Evolutionary conservation across 768 basidiomycete species (phyloP).

Genomic region (Termitomyces eurrhizus): DNA sequence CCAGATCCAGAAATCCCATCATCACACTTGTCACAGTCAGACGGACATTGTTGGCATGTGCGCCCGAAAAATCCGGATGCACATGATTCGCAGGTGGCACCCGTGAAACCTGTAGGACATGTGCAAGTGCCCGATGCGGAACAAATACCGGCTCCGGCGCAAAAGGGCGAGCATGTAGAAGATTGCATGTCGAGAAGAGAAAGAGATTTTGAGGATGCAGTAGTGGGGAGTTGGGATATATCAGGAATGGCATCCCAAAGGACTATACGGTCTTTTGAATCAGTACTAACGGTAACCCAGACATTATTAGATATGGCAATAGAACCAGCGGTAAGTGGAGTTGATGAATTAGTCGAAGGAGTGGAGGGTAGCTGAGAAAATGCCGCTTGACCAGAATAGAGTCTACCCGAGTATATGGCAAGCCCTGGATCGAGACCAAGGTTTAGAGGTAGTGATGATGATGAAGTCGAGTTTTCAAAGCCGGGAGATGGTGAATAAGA

Average conservation of each 20-base stretch:
- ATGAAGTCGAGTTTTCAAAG: conserved; percentile 53
- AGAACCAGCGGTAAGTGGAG: conserved; percentile 51
- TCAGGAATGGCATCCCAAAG: conserved; percentile 83
- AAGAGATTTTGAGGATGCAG: conserved; percentile 40
- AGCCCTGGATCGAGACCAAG: conserved; percentile 66
- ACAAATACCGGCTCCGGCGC: conserved; percentile 71
- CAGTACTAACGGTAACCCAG: conserved; percentile 61
- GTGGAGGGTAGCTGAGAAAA: conserved; percentile 55
- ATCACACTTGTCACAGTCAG: conserved; percentile 67
- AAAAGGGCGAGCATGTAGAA: conserved; percentile 68
- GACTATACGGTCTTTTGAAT: conserved; percentile 56
- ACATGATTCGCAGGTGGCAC: conserved; percentile 78
- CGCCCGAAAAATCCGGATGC: conserved; percentile 72
- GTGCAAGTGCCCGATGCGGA: conserved; percentile 64
- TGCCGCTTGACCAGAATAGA: conserved; percentile 62
- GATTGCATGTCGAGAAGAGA: conserved; percentile 71
- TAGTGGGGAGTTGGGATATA: conserved; percentile 58
- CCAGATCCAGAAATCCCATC: conserved; percentile 80
- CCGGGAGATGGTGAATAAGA: conserved; percentile 57
- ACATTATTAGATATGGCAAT: conserved; percentile 65
- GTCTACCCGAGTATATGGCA: conserved; percentile 54
- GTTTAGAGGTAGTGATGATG: conserved; percentile 61
- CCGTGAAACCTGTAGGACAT: conserved; percentile 73
- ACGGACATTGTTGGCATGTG: conserved; percentile 65
- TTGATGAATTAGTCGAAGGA: conserved; percentile 42